These are phyloP conservation scores for Phytophthora macrochlamydospora DNA, from an alignment of 352 stramenopile species.

Conservation along the genomic window DNA sequence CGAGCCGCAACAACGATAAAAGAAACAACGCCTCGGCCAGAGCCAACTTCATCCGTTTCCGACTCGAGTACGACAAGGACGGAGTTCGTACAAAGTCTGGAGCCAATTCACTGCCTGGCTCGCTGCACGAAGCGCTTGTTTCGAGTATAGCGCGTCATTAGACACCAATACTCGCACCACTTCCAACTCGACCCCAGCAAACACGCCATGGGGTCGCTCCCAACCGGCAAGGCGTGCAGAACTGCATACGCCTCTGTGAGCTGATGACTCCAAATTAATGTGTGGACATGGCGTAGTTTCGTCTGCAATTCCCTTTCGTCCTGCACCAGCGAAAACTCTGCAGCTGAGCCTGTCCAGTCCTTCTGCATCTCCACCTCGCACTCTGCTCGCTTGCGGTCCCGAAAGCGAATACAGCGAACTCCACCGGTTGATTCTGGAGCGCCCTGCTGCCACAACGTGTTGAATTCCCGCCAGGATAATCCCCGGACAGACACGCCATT, in stretches of 20 bases:
- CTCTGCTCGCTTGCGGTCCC: slow-evolving; percentile 41
- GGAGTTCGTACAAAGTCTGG: slow-evolving; percentile 32
- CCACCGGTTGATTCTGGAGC: neutral
- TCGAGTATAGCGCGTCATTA: slow-evolving; percentile 35
- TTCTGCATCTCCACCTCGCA: slow-evolving; percentile 42
- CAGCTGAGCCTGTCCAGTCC: slow-evolving; percentile 11
- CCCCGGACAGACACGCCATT: slow-evolving; percentile 24
- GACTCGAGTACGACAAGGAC: slow-evolving; percentile 36
- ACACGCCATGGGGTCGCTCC: slow-evolving; percentile 30
- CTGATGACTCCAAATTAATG: slow-evolving; percentile 37
- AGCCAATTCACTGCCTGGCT: slow-evolving; percentile 35
- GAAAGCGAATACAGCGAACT: slow-evolving; percentile 25
- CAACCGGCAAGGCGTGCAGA: slow-evolving; percentile 11
- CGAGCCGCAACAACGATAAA: slow-evolving; percentile 29
- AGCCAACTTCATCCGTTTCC: slow-evolving; percentile 21
- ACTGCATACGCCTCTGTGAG: slow-evolving; percentile 20
- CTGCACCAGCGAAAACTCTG: slow-evolving; percentile 11
- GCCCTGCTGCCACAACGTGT: slow-evolving; percentile 31
- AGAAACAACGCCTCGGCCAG: slow-evolving; percentile 42
- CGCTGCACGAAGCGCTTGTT: slow-evolving; percentile 23
- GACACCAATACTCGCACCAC: slow-evolving; percentile 42
- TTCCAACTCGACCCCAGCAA: slow-evolving; percentile 38
- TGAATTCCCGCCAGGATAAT: slow-evolving; percentile 37
- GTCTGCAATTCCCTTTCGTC: slow-evolving; percentile 13
- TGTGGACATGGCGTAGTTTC: slow-evolving; percentile 25